Evolutionary conservation across 345 rosid species (phyloP), one percentile per base, ranked within the genome.

Genomic region (Pistacia integerrima): DNA sequence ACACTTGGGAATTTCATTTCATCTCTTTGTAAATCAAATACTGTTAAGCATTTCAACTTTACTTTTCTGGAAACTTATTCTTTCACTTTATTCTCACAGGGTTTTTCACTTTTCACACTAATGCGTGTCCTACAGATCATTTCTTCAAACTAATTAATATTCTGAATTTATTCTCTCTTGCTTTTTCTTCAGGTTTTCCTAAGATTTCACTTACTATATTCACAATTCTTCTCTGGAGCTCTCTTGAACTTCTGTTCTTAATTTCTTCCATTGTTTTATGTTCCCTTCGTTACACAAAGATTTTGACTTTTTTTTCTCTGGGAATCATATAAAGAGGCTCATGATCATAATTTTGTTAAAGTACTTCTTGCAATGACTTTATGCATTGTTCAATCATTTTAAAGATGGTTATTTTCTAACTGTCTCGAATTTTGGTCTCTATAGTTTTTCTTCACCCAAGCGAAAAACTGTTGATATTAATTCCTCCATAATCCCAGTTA

Each of bases 161-260:
- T 69, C 33, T n/a, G 20, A 25, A 78, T 48, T 13, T 54, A n/a
- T 69, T 17, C 12, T 72, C 38, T 74, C 77, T 33, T 64, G 25
- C 11, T 59, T 64, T 65, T 22, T 33, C 49, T 54, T 66, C 63
- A 72, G n/a, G 55, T 67, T 76, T 67, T 73, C 44, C 74, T 63
- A 9, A 57, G 57, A 48, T 65, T 67, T 56, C 30, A 41, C 22
- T 62, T 68, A 44, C 74, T 11, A 44, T 60, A 8, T 11, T 72
- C 14, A 54, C 14, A 55, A n/a, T 73, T 54, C 18, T 35, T 13
- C 41, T 70, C 68, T 46, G 8, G 13, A 62, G 20, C 20, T 60
- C 38, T 72, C 61, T 41, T 36, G 61, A 72, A 11, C 58, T 22
- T 52, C 59, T 3, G 18, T n/a, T 72, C 25, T 73, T 73, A 52